Evolutionary conservation across 2,329 filamentous ascomycete genomes (phyloP), one percentile per base, ranked within the genome.

Genomic region (Exophiala sp.): DNA sequence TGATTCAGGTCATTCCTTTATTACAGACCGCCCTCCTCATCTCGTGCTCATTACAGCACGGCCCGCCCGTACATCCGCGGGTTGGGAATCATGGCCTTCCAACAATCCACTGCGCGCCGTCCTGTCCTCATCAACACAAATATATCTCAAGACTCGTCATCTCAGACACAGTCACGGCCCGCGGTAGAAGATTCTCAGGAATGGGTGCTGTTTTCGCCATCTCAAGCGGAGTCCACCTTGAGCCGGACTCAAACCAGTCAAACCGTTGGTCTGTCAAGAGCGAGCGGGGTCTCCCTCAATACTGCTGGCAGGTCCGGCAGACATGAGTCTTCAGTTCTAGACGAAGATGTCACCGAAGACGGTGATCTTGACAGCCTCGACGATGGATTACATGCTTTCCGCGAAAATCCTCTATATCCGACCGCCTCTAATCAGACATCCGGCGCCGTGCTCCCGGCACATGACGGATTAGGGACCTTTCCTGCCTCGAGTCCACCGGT

Each of bases 151-250:
- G 50, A 54, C 2, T 51, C 57, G 11, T 41, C 53, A 22, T 50
- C 46, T 29, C 43, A 52, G 68, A 72, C 48, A 19, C 51, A 50
- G 19, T 19, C 37, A 30, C 47, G 49, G 30, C 52, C 50, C 11
- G 38, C 48, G 21, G 37, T 58, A 13, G 81, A 86, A 54, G 85
- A 90, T 58, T 85, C 87, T 10, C 85, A 93, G 68, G 91, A 95
- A 78, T 98, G 93, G 93, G 85, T 97, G 47, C 81, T 98, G 58
- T 98, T 98, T 73, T 87, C 89, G 6, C 88, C 88, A 1, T 76
- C 77, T 7, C 82, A 82, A 56, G 78, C 76, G 52, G 72, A 74
- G 27, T 83, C 85, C 16, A 77, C 77, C 9, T 82, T 82, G 3
- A 82, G 85, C 55, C 77, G 83, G 45, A 87, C 83, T 38, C 82